Evolutionary conservation across 371 early-diverging fungal species (phyloP), one percentile per base, ranked within the genome.

Genomic region (Mucor mucedo): DNA sequence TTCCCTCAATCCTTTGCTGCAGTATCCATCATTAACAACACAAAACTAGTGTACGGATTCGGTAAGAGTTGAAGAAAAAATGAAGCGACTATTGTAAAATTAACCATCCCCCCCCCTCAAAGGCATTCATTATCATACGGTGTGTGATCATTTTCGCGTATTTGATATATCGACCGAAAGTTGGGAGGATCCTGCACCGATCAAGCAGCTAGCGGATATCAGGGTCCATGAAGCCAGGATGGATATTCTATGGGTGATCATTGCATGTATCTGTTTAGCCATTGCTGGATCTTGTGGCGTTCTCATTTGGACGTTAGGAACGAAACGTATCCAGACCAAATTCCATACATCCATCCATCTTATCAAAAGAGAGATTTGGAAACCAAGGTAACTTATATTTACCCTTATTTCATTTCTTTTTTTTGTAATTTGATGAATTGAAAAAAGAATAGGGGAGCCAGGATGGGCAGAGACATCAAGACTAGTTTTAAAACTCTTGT

Each of bases 391-490:
- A 30, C 29, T 32, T 49, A 56, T 7, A 41, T 49, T 30, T 28
- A 30, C 38, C 21, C 21, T 21, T 21, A 49, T 13, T 30, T 42
- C 11, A 41, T 38, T 9, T 35, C 6, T 38, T 27, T 50, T 5
- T 10, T n/a, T 44, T 44, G 16, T 32, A 52, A 41, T 10, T 5
- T 21, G 28, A 21, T 21, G 21, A 21, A 21, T 21, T 21, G 21
- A 21, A 47, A 21, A 28, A 45, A 63, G 70, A 42, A 32, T 66
- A 27, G 70, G 70, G 6, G 70, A 70, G 39, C 70, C 70, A 2
- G 44, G 62, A 13, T 70, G 70, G 70, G 63, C 66, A 49, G 70
- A 70, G 30, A 44, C 66, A 21, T 54, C 58, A 11, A 58, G 70
- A 28, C 50, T 70, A 14, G 29, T 63, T 13, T 49, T 63, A 1